A percentile compares a stretch with the other conserved stretches of the same genome.
Evolutionary conservation across 371 early-diverging fungal species (phyloP).

Genomic region (Rhizomucor pusillus): DNA sequence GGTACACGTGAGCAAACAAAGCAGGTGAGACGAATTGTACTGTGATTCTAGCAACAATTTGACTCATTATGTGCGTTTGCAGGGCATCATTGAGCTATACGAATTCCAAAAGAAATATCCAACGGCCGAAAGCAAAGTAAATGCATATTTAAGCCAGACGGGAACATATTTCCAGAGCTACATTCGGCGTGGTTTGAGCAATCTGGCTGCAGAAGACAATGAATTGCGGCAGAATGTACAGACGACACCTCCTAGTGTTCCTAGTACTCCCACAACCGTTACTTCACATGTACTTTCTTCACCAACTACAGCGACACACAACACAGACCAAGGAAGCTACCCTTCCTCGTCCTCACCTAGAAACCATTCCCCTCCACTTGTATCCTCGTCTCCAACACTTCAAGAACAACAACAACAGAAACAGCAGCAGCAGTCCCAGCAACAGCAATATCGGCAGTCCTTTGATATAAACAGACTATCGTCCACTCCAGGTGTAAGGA

Average conservation of each 20-base stretch:
- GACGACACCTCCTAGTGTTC: conserved; percentile 3
- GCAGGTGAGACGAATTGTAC: conserved; percentile 45
- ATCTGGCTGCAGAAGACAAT: conserved; percentile 61
- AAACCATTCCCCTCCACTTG: conserved; percentile 7
- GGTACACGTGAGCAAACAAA: conserved; percentile 74
- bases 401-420: too few relatives aligned
- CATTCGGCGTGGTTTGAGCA: conserved; percentile 66
- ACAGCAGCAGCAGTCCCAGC: too few relatives aligned
- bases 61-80: background rate
- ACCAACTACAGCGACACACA: background rate
- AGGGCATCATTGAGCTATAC: conserved; percentile 77
- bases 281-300: background rate
- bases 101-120: conserved; percentile 74
- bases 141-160: conserved; percentile 58
- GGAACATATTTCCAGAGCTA: conserved; percentile 79
- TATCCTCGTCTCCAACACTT: conserved; percentile 3
- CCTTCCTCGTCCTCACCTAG: conserved; percentile 9
- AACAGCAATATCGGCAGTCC: conserved; percentile 2
- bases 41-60: background rate
- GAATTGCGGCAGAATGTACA: conserved; percentile 19
- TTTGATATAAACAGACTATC: conserved; percentile 7
- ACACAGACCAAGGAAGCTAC: background rate
- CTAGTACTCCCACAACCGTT: conserved; percentile 1
- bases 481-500: conserved; percentile 8
- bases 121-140: conserved; percentile 59